These are phyloP conservation scores for Leishmania braziliensis DNA, from an alignment of 208 protist genomes.

Conservation along the genomic window DNA sequence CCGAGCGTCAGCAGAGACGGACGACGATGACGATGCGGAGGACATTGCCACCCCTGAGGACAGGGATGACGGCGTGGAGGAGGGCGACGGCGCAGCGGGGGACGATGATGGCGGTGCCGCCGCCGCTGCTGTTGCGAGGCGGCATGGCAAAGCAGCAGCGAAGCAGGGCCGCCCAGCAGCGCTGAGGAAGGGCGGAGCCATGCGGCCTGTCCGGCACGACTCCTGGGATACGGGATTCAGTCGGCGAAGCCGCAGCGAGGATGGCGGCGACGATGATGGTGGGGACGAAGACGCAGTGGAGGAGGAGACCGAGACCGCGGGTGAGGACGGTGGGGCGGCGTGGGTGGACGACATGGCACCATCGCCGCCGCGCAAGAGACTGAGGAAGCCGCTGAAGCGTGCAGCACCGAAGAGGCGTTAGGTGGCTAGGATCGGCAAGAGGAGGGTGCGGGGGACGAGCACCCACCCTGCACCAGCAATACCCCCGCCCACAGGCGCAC, in stretches of 20 bases:
- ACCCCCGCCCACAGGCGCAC: neutral
- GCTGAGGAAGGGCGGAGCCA: conserved; percentile 18
- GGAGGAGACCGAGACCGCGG: conserved; percentile 18
- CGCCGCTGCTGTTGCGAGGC: neutral
- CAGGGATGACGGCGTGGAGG: neutral
- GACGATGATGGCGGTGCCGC: neutral
- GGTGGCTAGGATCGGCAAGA: neutral
- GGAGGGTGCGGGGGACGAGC: neutral
- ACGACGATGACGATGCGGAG: conserved; percentile 3
- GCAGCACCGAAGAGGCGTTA: conserved; percentile 11
- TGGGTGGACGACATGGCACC: conserved; percentile 16
- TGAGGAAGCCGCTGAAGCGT: conserved; percentile 46
- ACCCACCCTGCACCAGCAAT: neutral
- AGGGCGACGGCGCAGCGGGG: neutral
- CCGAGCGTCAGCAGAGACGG: conserved; percentile 5
- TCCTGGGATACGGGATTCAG: conserved; percentile 44
- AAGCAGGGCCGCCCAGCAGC: neutral
- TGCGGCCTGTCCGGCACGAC: conserved; percentile 50
- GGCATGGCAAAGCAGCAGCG: conserved; percentile 5
- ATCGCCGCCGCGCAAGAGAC: conserved; percentile 34
- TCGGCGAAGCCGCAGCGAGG: conserved; percentile 7
- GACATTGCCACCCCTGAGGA: neutral
- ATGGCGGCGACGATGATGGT: conserved; percentile 26
- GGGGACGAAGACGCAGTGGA: conserved; percentile 20
- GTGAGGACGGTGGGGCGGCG: conserved; percentile 12